Evolutionary conservation across 23 red algal species (phyloP), one percentile per base, ranked within the genome.

Genomic region (Gracilaria domingensis): DNA sequence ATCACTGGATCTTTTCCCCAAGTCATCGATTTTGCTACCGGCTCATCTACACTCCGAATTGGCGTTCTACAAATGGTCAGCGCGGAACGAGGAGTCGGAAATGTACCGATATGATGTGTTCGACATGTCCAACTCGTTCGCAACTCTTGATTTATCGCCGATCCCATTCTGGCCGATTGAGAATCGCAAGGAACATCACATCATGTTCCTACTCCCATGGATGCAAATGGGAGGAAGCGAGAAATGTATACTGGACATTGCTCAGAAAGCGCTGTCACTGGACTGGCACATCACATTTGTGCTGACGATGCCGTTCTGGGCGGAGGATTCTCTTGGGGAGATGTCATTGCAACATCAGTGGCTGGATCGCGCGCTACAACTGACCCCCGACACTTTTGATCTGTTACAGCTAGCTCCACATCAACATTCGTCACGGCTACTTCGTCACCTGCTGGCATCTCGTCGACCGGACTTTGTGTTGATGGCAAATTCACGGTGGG

Each of bases 221-320:
- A 81, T 90, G 74, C 87, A 90, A 59, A 90, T 90, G 87, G 87
- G 87, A 7, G 87, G 87, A 21, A 90, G 87, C 57, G 87, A 90
- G 87, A 90, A 90, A 54, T 79, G 73, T 38, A 81, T 90, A 58
- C 58, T 90, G 45, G 87, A 90, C 39, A 81, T 90, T 80, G 87
- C 87, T 24, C 50, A 80, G 30, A 38, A 36, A 20, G 74, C 74
- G 48, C 72, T 80, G 3, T 62, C 66, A 17, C 49, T 47, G 59
- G 73, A 74, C 34, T 90, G 87, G 87, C 51, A 57, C 23, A 53
- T 90, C 30, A 90, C 87, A 2, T 90, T 90, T 80, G 87, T 90
- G 13, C 35, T 90, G 44, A 90, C 87, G 4, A 90, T 90, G 87
- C 87, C 87, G 16, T 90, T 69, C 39, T 90, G 87, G 87, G 23